Base-by-base conservation (phyloP, 331 rosid species). In the Acacia concinna region DNA sequence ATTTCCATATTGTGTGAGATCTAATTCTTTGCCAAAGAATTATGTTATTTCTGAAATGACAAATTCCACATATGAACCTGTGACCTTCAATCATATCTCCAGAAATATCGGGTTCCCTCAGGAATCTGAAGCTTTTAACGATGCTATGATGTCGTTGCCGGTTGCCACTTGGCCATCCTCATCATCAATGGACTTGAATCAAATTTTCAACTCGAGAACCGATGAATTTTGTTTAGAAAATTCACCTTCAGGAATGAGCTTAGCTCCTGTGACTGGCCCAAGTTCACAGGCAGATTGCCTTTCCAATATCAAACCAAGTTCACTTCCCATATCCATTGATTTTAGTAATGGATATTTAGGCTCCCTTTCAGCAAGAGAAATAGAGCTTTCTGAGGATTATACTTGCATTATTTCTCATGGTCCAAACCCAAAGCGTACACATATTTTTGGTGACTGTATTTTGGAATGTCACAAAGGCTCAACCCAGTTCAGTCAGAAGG, bases 351-450 rank as follows among this genome's bases (percentile, higher is more conserved):
- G 83, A 68, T 75, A 41, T 64, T 57, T 84, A 73, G 91, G 90
- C 75, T 88, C 91, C 11, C 91, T 94, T 65, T 85, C 97, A 38
- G 92, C 91, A 23, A 89, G 77, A 83, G 98, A 90, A 75, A 91
- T 94, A 67, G 94, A 92, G 82, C 97, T 92, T 59, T 94, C 97
- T 18, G 97, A 94, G 90, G 97, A 94, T 86, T 94, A 94, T 83
- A 90, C 98, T 59, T 90, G 98, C 76, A 89, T 94, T 82, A 94
- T 91, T 87, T 94, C 96, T 80, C 94, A 90, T 67, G 98, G 98
- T 82, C 98, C 96, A 78, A 91, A 94, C 71, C 98, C 94, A 1
- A 94, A 88, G 84, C 83, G 84, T 59, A 90, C 92, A 35, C 98
- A 82, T 78, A 88, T 90, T 80, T 92, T 94, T 87, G 96, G 98